Conservation (phyloP, 2,329 filamentous ascomycete species). For the Onygena corvina region DNA sequence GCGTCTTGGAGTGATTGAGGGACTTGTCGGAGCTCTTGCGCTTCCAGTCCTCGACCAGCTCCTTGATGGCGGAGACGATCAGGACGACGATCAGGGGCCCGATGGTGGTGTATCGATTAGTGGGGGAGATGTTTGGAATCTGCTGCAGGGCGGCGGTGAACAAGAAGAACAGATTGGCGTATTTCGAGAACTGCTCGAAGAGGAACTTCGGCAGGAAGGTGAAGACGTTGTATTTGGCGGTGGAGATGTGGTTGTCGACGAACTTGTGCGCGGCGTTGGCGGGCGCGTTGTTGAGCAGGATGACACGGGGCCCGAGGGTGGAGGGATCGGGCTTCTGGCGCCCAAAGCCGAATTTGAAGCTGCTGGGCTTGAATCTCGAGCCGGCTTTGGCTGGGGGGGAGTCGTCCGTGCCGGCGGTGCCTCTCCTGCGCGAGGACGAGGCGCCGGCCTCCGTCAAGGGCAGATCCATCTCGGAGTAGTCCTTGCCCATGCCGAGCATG, state of each 20-base stretch:
- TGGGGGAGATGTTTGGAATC: constrained; percentile 87
- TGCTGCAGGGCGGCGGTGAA: constrained; percentile 93
- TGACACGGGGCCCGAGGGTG: constrained; percentile 79
- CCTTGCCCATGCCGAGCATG: constrained; percentile 70
- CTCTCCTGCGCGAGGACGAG: constrained; percentile 36
- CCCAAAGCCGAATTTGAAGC: constrained; percentile 89
- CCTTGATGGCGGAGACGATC: constrained; percentile 88
- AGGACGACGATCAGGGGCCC: constrained; percentile 84
- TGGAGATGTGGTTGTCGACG: constrained; percentile 92
- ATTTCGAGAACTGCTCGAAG: constrained; percentile 97
- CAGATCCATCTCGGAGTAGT: constrained; percentile 96
- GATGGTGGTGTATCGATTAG: constrained; percentile 91
- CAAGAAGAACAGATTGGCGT: constrained; percentile 98
- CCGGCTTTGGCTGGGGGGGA: constrained; percentile 34
- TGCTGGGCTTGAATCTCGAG: constrained; percentile 52
- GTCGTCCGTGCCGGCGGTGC: constrained; percentile 33
- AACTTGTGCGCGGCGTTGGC: constrained; percentile 85
- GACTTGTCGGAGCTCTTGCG: constrained; percentile 74
- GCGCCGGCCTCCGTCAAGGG: constrained; percentile 70
- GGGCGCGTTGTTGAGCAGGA: constrained; percentile 90
- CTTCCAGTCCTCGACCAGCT: constrained; percentile 85
- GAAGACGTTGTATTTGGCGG: constrained; percentile 87
- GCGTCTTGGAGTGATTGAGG: constrained; percentile 76
- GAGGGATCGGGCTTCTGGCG: constrained; percentile 75
- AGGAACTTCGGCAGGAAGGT: constrained; percentile 96